Evolutionary conservation across 352 stramenopile species (phyloP).

Genomic region (Phytopythium boreale): DNA sequence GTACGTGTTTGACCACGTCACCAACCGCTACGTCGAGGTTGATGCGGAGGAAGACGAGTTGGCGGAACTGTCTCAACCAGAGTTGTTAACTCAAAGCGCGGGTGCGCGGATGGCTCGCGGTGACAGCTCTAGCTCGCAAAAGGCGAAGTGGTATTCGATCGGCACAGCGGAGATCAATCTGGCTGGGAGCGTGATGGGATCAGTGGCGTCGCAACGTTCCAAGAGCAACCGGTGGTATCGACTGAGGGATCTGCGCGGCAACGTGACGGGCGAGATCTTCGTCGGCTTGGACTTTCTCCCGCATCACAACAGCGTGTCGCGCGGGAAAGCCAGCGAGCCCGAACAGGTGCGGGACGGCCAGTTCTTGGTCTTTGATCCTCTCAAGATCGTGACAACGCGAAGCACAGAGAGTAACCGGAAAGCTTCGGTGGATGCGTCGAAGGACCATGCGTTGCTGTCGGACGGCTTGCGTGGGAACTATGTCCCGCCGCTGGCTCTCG

Average conservation of each 20-base stretch:
- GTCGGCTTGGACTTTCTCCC: conserved; percentile 79
- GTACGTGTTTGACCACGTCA: conserved; percentile 84
- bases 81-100: conserved; percentile 17
- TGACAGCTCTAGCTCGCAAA: conserved; percentile 51
- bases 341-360: conserved; percentile 80
- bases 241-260: conserved; percentile 72
- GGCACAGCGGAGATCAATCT: conserved; percentile 84
- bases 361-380: conserved; percentile 84
- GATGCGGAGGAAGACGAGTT: conserved; percentile 61
- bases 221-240: conserved; percentile 85
- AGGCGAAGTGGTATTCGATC: conserved; percentile 72
- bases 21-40: conserved; percentile 85
- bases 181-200: conserved; percentile 83
- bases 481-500: conserved; percentile 78
- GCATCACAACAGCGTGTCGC: conserved; percentile 22
- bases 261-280: conserved; percentile 83
- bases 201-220: conserved; percentile 43
- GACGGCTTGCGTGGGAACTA: conserved; percentile 78
- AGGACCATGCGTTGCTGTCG: conserved; percentile 69
- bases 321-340: conserved; percentile 44
- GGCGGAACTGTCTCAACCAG: conserved; percentile 21
- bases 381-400: conserved; percentile 72
- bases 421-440: conserved; percentile 25
- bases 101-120: conserved; percentile 29
- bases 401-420: conserved; percentile 22